Evolutionary conservation across 1,139 yeast species (phyloP).

Genomic region (Sugiyamaella japonica): DNA sequence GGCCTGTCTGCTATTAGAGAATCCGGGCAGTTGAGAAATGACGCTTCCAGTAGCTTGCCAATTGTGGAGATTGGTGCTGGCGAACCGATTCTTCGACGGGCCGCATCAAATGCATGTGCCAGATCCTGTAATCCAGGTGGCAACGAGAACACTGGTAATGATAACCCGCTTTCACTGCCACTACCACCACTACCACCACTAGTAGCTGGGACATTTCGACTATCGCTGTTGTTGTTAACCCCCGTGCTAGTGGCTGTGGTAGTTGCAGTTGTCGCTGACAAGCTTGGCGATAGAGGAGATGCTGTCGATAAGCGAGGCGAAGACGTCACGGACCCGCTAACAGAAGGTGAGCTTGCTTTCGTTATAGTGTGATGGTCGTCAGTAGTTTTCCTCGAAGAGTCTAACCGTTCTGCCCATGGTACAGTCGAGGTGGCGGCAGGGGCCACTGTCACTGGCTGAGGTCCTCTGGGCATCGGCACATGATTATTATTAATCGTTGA

Average conservation of each 20-base stretch:
- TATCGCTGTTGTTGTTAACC: not conserved
- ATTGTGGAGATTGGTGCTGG: constrained; percentile 63
- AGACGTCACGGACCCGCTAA: constrained; percentile 22
- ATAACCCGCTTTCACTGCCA: no score
- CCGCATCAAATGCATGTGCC: constrained; percentile 48
- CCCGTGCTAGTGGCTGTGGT: constrained; percentile 1
- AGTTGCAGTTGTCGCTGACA: constrained; percentile 16
- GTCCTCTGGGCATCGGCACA: constrained; percentile 13
- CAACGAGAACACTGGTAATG: constrained; percentile 32
- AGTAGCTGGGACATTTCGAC: not conserved
- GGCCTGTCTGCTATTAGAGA: constrained; percentile 90
- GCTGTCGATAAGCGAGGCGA: constrained; percentile 23
- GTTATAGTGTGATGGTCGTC: constrained; percentile 6
- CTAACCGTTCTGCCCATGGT: constrained; percentile 32
- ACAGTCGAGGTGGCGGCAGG: constrained; percentile 24
- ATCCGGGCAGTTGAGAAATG: constrained; percentile 83
- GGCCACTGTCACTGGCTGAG: constrained; percentile 18
- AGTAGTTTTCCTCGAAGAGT: constrained; percentile 12
- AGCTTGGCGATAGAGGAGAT: constrained; percentile 16
- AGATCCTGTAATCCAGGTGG: constrained; percentile 54
- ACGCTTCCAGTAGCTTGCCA: constrained; percentile 59
- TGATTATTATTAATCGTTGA: constrained; percentile 19
- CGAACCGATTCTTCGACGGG: constrained; percentile 46
- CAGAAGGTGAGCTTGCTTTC: constrained; percentile 18
- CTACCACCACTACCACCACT: no score